These are phyloP conservation scores for Boletus pseudo-olivaceus DNA, from an alignment of 768 basidiomycete species.

Conservation along the genomic window DNA sequence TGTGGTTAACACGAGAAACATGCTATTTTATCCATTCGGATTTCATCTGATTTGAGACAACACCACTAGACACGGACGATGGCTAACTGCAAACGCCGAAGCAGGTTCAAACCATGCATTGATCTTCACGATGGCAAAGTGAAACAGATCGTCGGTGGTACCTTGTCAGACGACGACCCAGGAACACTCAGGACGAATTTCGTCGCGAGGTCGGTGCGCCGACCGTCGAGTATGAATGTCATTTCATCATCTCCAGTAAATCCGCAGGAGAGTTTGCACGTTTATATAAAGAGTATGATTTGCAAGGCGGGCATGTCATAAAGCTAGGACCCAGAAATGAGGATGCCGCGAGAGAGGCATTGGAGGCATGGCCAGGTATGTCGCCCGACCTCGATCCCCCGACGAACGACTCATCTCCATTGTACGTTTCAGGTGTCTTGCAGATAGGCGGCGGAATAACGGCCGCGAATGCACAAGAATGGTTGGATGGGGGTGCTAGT, in stretches of 20 bases:
- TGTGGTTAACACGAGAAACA: constrained; percentile 2
- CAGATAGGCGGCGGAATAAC: constrained; percentile 95
- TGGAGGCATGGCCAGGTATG: constrained; percentile 78
- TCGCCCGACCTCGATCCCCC: constrained; percentile 1
- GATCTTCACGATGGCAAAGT: constrained; percentile 95
- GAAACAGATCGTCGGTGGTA: constrained; percentile 97
- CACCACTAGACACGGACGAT: constrained; percentile 7
- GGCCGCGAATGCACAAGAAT: constrained; percentile 71
- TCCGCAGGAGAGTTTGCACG: constrained; percentile 76
- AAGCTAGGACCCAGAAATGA: constrained; percentile 93
- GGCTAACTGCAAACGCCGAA: constrained; percentile 28
- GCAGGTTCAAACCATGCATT: constrained; percentile 87
- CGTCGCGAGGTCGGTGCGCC: constrained; percentile 64
- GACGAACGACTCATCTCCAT: constrained; percentile 1
- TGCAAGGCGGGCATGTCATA: constrained; percentile 92
- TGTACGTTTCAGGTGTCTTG: constrained; percentile 52
- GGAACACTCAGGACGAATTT: constrained; percentile 80
- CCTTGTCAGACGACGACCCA: constrained; percentile 68
- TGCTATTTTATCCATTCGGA: background rate
- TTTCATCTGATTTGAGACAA: background rate
- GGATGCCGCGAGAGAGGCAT: constrained; percentile 78
- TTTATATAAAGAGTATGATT: constrained; percentile 64
- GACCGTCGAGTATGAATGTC: background rate
- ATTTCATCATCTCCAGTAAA: constrained; percentile 45
- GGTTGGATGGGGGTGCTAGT: constrained; percentile 86